Percentiles rank a stretch among this genome's conserved stretches.
Conservation (phyloP, 768 basidiomycete genomes). For the Calocybe gangraenosa region DNA sequence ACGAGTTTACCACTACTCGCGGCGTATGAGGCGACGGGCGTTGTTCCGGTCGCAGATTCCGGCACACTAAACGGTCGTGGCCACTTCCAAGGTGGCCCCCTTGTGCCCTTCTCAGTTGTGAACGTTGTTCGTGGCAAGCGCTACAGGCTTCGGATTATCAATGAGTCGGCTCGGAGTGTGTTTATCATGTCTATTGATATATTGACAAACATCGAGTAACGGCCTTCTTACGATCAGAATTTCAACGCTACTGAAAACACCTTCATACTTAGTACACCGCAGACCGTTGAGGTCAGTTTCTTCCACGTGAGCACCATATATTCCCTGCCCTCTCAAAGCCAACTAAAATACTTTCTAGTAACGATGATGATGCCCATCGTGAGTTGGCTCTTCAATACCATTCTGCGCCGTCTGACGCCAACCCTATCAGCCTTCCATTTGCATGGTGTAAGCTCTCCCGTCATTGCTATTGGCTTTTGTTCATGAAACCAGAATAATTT, state of each 20-base stretch:
- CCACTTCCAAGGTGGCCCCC: conserved; percentile 34
- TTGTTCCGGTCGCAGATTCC: conserved; percentile 28
- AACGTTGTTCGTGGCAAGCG: conserved; percentile 31
- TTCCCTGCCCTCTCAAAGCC: background rate
- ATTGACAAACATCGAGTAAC: too few species aligned
- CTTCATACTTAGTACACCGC: conserved; percentile 33
- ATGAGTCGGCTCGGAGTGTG: conserved; percentile 35
- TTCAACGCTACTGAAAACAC: conserved; percentile 33
- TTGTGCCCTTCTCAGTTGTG: conserved; percentile 29
- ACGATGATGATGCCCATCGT: conserved; percentile 27
- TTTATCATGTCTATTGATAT: conserved; percentile 28
- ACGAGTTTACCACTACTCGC: conserved; percentile 22
- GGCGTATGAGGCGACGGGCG: conserved; percentile 19
- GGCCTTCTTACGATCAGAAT: too few species aligned
- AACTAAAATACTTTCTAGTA: conserved; percentile 8
- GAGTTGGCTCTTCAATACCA: background rate
- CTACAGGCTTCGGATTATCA: conserved; percentile 46
- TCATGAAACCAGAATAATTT: conserved; percentile 28
- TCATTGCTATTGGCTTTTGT: background rate
- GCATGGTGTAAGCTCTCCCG: conserved; percentile 21
- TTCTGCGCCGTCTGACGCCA: background rate
- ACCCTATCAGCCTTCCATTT: conserved; percentile 24
- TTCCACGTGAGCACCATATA: conserved; percentile 17
- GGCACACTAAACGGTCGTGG: conserved; percentile 41
- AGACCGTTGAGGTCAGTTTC: conserved; percentile 36